Evolutionary conservation across 2,329 filamentous ascomycete species (phyloP), one percentile per base, ranked within the genome.

Genomic region (Zymoseptoria tritici): DNA sequence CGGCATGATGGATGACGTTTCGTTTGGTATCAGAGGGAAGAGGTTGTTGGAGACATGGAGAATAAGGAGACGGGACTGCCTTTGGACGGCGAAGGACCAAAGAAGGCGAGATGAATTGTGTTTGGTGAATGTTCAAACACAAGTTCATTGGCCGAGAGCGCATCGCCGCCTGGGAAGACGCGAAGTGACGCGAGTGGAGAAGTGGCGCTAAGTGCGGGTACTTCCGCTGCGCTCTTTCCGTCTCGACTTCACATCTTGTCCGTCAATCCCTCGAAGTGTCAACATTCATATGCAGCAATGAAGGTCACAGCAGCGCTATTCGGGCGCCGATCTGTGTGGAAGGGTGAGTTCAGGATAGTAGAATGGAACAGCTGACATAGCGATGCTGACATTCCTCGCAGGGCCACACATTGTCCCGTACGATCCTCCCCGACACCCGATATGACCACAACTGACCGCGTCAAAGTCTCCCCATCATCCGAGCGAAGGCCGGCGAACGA

Each of bases 321-420:
- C 46, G 86, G 85, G 77, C 87, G 36, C 36, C 36, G 90, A 68
- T 94, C 90, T 55, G 86, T 92, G 71, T 95, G 90, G 90, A 95
- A 95, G 82, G 90, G 90, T 91, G 76, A 66, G 76, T 60, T 0
- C 11, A 8, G 26, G 5, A 6, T n/a, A 52, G 19, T 11, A 6
- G 2, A 9, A 1, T 31, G 7, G 6, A 21, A 9, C 24, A 13
- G 4, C 21, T 24, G n/a, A 21, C 42, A 13, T 3, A 19, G 16
- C 50, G 6, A 22, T 49, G 56, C 68, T 69, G 61, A 67, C 58
- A 29, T 1, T 20, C 5, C 16, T 21, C 9, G 22, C 68, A 89
- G 86, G 86, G 59, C 86, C 86, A 57, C 85, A 88, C 67, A 86
- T 89, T 66, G 84, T 89, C 60, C 81, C 85, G 86, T 89, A 84